Conservation (phyloP, 2,329 filamentous ascomycete genomes). For the Stachybotrys echinatus region DNA sequence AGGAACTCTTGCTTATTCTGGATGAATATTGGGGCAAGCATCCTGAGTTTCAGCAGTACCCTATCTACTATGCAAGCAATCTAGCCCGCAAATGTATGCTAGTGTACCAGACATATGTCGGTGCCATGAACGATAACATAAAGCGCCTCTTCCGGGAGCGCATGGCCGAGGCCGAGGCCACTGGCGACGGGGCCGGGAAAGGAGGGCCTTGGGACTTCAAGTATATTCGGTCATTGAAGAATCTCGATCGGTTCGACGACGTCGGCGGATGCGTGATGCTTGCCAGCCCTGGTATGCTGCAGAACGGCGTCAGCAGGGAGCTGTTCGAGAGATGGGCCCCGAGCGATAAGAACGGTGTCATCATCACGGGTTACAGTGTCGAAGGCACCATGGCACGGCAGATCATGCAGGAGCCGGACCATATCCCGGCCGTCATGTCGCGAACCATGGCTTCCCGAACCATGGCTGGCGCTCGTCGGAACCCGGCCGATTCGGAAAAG, state of each 20-base stretch:
- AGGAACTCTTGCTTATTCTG: slow-evolving; percentile 88
- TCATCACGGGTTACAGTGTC: slow-evolving; percentile 97
- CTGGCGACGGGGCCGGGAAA: slow-evolving; percentile 66
- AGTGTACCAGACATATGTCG: slow-evolving; percentile 96
- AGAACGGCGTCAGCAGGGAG: slow-evolving; percentile 91
- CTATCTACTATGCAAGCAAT: slow-evolving; percentile 97
- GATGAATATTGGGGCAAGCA: slow-evolving; percentile 97
- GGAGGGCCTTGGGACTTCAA: slow-evolving; percentile 96
- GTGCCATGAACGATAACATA: slow-evolving; percentile 99
- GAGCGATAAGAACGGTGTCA: slow-evolving; percentile 93
- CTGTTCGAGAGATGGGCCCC: slow-evolving; percentile 94
- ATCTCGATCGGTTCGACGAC: slow-evolving; percentile 92
- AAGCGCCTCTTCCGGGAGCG: slow-evolving; percentile 89
- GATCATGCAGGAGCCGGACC: slow-evolving; percentile 89
- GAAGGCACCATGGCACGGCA: slow-evolving; percentile 98
- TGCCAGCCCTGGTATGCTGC: slow-evolving; percentile 95
- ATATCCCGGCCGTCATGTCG: slow-evolving; percentile 91
- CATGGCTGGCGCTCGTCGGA: slow-evolving; percentile 55
- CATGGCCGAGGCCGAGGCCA: slow-evolving; percentile 84
- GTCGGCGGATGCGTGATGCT: slow-evolving; percentile 95
- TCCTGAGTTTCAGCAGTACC: slow-evolving; percentile 78
- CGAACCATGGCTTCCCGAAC: slow-evolving; percentile 63
- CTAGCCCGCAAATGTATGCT: slow-evolving; percentile 96
- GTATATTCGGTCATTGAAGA: slow-evolving; percentile 87
- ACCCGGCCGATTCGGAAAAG: slow-evolving; percentile 69